Base-by-base conservation (phyloP, 164 flowering plant genomes). In the Magnolia kwangsiensis region DNA sequence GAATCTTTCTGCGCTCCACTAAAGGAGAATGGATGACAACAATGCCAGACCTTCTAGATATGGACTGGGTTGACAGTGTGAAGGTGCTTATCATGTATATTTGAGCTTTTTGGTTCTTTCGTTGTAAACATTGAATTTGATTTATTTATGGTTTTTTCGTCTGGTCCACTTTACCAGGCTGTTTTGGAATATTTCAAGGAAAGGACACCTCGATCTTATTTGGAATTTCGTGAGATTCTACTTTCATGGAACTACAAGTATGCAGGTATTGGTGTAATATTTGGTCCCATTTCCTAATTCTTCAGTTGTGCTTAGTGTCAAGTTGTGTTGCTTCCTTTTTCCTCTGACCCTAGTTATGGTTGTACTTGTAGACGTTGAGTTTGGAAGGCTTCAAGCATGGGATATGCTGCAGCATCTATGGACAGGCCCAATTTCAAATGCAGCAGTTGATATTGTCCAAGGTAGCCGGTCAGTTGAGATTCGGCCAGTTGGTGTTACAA, bases 391-490 rank as follows among this genome's bases (percentile, higher is more conserved):
- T 73, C 99, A 96, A 87, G 98, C 98, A 50, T 88, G 93, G 83
- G 99, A 96, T 80, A 85, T 96, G 92, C 76, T 96, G 84, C 99
- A 96, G 81, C 99, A 96, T 86, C 91, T 96, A 51, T 96, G 99
- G 95, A 94, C 98, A 1, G 98, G 99, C 37, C 98, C 98, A 69
- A 94, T 96, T 66, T 92, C 97, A 37, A 96, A 94, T 88, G 96
- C 97, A 77, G 94, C 98, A 64, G 93, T 94, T 71, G 99, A 96
- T 82, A 97, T 96, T 79, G 94, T 96, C 77, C 99, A 94, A 88
- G 98, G 99, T n/a, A 86, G 93, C 80, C 88, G 96, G 20, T 91
- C 97, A 8, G 98, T 96, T 79, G 99, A 94, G 82, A 97, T 96
- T 66, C 91, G 99, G 69, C 87, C 98, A 55, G 97, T 91, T 75